These are phyloP conservation scores for Colletotrichum tofieldiae DNA, from an alignment of 2,329 filamentous ascomycete genomes.

Conservation along the genomic window DNA sequence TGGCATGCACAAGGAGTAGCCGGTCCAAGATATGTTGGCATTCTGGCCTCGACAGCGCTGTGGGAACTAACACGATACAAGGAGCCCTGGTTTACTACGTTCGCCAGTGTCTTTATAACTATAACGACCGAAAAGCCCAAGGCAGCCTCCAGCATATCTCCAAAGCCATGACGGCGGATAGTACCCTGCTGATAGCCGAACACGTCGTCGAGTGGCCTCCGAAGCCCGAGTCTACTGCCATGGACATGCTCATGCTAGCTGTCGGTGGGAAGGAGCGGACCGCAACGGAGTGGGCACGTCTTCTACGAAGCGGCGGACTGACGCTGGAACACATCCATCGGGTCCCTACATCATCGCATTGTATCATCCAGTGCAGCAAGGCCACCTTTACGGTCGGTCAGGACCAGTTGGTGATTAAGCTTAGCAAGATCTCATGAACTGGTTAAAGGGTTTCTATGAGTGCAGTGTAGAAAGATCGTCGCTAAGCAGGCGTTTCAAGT, in stretches of 20 bases:
- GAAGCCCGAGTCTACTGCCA: conserved; percentile 41
- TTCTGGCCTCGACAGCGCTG: conserved; percentile 10
- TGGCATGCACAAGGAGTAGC: conserved; percentile 45
- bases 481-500: too few relatives aligned
- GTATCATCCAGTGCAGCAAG: conserved; percentile 1
- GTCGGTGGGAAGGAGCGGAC: conserved; percentile 53
- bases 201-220: conserved; percentile 49
- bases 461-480: too few relatives aligned
- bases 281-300: conserved; percentile 42
- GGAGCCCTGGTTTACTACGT: conserved; percentile 55
- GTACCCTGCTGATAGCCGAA: conserved; percentile 52
- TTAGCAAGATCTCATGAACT: not conserved
- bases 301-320: not conserved
- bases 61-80: conserved; percentile 32
- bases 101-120: conserved; percentile 55
- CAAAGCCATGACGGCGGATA: conserved; percentile 51
- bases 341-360: not conserved
- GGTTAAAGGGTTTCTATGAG: not conserved
- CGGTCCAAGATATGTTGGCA: conserved; percentile 34
- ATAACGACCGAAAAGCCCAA: conserved; percentile 50
- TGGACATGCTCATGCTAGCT: conserved; percentile 51
- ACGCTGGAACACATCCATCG: conserved; percentile 4
- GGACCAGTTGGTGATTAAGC: not conserved
- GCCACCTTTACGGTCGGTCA: not conserved
- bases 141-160: conserved; percentile 50